Percentiles rank a stretch among this genome's conserved stretches.
Evolutionary conservation across 495 filamentous ascomycete species (phyloP).

Genomic region (Talaromyces thailandensis): DNA sequence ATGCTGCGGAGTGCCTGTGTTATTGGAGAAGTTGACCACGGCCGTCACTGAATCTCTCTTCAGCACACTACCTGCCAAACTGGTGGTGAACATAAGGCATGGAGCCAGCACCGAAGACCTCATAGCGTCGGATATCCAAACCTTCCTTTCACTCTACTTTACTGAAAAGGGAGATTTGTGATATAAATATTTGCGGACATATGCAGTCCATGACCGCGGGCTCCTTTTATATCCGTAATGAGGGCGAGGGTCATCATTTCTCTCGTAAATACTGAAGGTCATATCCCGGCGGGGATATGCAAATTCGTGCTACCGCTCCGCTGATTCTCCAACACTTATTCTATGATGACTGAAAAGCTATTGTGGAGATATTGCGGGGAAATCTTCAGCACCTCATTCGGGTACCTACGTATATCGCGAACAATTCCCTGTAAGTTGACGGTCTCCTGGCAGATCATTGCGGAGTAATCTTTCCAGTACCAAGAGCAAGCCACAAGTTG

Average conservation of each 20-base stretch:
- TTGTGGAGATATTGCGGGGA: not conserved
- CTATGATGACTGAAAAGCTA: not conserved
- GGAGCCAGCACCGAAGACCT: not conserved
- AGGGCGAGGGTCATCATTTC: not conserved
- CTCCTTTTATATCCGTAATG: not conserved
- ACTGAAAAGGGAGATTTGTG: not conserved
- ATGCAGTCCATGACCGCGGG: not conserved
- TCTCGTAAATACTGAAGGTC: not conserved
- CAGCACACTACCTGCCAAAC: not conserved
- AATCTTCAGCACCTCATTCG: not conserved
- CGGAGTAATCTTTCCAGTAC: not conserved
- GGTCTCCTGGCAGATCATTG: not conserved
- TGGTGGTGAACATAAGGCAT: not conserved
- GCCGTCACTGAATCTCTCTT: conserved; percentile 1
- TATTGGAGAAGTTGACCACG: not conserved
- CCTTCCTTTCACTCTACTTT: not conserved
- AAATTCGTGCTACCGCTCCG: not conserved
- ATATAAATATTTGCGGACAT: not conserved
- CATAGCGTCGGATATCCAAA: not conserved
- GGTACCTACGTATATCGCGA: not conserved
- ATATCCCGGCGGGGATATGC: not conserved
- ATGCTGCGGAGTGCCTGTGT: not conserved
- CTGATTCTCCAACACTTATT: not conserved
- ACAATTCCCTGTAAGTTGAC: not conserved
- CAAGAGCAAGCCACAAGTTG: not conserved